These are phyloP conservation scores for Naganishia albida DNA, from an alignment of 1,284 basidiomycete genomes.

Conservation along the genomic window DNA sequence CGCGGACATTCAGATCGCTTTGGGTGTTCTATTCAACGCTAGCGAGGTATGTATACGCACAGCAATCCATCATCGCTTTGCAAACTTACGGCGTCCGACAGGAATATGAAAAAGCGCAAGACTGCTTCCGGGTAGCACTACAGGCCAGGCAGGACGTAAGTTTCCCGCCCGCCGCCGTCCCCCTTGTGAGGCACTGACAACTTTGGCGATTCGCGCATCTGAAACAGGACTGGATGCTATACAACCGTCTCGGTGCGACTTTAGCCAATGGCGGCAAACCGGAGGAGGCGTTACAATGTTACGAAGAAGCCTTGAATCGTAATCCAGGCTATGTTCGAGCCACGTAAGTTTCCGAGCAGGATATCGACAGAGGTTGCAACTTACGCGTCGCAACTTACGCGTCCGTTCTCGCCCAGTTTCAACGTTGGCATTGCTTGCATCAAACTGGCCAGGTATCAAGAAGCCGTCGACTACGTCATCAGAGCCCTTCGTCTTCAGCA, in stretches of 20 bases:
- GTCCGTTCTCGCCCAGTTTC: conserved; percentile 61
- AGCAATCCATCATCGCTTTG: conserved; percentile 19
- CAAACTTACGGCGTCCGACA: conserved; percentile 42
- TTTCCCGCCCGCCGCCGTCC: conserved; percentile 20
- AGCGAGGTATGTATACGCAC: conserved; percentile 67
- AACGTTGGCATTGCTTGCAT: conserved; percentile 89
- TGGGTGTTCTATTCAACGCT: conserved; percentile 90
- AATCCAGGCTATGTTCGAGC: conserved; percentile 93
- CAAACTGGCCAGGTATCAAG: conserved; percentile 79
- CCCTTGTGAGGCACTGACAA: conserved; percentile 16
- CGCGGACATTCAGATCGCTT: conserved; percentile 91
- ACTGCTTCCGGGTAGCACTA: conserved; percentile 90
- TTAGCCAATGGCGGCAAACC: conserved; percentile 87
- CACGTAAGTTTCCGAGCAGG: conserved; percentile 57
- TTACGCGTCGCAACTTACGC: neutral
- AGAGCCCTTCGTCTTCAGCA: conserved; percentile 85
- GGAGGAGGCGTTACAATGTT: conserved; percentile 82
- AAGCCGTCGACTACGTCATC: conserved; percentile 79
- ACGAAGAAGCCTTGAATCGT: conserved; percentile 82
- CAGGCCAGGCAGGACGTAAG: conserved; percentile 80
- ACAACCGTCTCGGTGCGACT: conserved; percentile 94
- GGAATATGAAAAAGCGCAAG: conserved; percentile 88
- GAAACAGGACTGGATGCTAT: conserved; percentile 84
- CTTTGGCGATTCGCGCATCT: neutral
- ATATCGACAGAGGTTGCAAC: conserved; percentile 1